Evolutionary conservation across 306 rosid genomes (phyloP), one percentile per base, ranked within the genome.

Genomic region (Delonix regia): DNA sequence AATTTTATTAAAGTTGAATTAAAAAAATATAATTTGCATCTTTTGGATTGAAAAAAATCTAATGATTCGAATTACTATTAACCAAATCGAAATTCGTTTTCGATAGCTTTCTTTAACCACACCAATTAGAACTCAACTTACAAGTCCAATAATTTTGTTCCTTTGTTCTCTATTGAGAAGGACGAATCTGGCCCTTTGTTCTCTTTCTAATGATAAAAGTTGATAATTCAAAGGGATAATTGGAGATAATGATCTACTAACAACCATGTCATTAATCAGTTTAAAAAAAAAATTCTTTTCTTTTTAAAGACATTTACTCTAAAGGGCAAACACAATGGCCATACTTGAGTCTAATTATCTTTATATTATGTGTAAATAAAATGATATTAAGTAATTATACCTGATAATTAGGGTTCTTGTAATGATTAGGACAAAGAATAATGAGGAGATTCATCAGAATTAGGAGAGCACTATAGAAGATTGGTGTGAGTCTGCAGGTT

Each of bases 401-500:
- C 71, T 19, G 11, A 41, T 7, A 22, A 39, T 16, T 16, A 21
- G 41, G 36, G 19, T 19, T 53, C 21, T 6, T 56, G 42, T 38
- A 63, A 63, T 72, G 39, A 72, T 63, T 80, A 41, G 19, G 68
- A 51, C 74, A 52, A 39, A 63, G 59, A 52, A 80, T 24, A 71
- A 28, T 36, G 47, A 51, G 42, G 16, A 52, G 67, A 71, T 21
- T 56, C 38, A 55, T 44, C 48, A 7, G 15, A 62, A 44, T 45
- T 44, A 44, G 60, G 13, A n/a, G 34, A 45, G 48, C 45, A 61
- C 24, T 13, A 49, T 14, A 21, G 27, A 76, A 63, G 25, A 34
- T 76, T 62, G 48, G 34, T 11, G 19, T 21, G 44, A 25, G 69
- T 25, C 47, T 51, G 38, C 6, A 7, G 34, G 24, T 72, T 34